Percentiles rank a stretch among this genome's conserved stretches.
Conservation (phyloP, 2,329 filamentous ascomycete genomes). For the Clonostachys rhizophaga region DNA sequence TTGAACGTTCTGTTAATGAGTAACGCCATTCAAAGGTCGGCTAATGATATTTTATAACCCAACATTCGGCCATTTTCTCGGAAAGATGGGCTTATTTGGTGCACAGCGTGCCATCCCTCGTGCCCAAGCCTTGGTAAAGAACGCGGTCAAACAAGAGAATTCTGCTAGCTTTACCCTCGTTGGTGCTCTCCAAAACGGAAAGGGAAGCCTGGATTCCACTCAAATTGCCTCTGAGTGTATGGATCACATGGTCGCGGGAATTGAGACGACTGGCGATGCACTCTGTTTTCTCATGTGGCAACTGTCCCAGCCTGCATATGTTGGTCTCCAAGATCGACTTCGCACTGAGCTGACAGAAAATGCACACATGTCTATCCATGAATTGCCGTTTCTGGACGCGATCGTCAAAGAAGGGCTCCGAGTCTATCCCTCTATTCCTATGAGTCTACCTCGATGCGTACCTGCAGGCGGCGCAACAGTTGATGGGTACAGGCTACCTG, state of each 20-base stretch:
- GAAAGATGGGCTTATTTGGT: neutral
- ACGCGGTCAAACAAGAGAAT: conserved; percentile 4
- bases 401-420: conserved; percentile 6
- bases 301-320: conserved; percentile 55
- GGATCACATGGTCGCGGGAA: conserved; percentile 47
- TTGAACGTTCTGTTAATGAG: neutral
- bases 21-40: conserved; percentile 38
- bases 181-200: conserved; percentile 9
- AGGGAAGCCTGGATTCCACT: conserved; percentile 22
- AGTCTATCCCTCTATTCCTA: conserved; percentile 60
- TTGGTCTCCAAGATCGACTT: conserved; percentile 37
- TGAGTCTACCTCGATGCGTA: conserved; percentile 60
- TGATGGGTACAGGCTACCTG: conserved; percentile 49
- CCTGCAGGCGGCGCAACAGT: conserved; percentile 48
- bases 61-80: conserved; percentile 34
- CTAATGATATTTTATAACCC: conserved; percentile 55
- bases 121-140: neutral
- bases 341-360: conserved; percentile 30
- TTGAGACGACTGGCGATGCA: conserved; percentile 53
- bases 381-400: conserved; percentile 7
- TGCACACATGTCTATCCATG: conserved; percentile 27
- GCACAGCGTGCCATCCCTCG: neutral
- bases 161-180: conserved; percentile 6
- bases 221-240: conserved; percentile 48
- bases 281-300: conserved; percentile 70